phyloP scores from a whole-genome alignment of 2,329 filamentous ascomycete genomes.

The Tolypocladium sp. region DNA sequence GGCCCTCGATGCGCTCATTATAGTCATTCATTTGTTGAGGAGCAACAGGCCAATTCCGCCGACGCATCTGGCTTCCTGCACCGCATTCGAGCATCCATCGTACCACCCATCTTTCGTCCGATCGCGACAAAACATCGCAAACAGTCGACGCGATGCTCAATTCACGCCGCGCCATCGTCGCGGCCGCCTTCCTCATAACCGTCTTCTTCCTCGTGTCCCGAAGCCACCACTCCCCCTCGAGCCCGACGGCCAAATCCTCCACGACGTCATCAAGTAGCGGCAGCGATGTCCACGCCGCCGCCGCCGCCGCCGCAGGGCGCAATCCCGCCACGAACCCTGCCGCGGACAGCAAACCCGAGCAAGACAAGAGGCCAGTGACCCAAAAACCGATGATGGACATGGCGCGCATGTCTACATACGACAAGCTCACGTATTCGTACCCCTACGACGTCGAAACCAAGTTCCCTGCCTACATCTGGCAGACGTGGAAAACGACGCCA shows the following conservation, averaged over 20 bases:
- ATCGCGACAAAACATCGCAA: not conserved
- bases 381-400: conserved; percentile 63
- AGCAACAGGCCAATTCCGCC: not conserved
- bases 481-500: conserved; percentile 91
- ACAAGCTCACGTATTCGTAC: conserved; percentile 86
- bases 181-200: conserved; percentile 59
- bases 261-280: not conserved
- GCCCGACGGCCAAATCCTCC: not conserved
- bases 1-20: not conserved
- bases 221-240: conserved; percentile 31
- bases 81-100: not conserved
- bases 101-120: not conserved
- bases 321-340: not conserved
- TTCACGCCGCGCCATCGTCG: conserved; percentile 65
- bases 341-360: conserved; percentile 3
- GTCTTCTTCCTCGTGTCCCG: conserved; percentile 61
- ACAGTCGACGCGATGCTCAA: conserved; percentile 54
- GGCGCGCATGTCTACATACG: conserved; percentile 60
- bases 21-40: not conserved
- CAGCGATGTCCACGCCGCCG: conserved; percentile 11
- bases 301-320: conserved; percentile 6
- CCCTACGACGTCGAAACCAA: conserved; percentile 82
- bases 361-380: conserved; percentile 17
- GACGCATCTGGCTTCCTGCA: not conserved
- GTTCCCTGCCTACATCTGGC: conserved; percentile 98